Percentiles rank a stretch among this genome's conserved stretches.
phyloP scores from a whole-genome alignment of 805 yeast species.

The Candida peoriensis region DNA sequence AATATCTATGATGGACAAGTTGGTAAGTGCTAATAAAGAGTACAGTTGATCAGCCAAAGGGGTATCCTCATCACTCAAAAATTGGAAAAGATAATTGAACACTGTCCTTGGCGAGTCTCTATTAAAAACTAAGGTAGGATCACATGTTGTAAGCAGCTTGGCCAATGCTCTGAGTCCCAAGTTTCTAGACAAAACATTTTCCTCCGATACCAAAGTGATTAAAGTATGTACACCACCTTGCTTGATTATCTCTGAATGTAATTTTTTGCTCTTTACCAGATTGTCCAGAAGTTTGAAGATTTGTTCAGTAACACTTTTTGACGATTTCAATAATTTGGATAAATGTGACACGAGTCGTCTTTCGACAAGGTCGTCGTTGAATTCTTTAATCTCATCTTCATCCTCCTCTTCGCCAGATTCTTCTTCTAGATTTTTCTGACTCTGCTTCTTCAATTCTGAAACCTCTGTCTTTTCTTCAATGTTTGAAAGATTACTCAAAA shows the following conservation, averaged over 20 bases:
- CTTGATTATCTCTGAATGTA: conserved; percentile 29
- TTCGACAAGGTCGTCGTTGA: conserved; percentile 20
- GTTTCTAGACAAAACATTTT: conserved; percentile 7
- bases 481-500: conserved; percentile 29
- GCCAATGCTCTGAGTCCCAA: conserved; percentile 40
- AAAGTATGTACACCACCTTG: conserved; percentile 44
- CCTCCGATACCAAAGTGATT: conserved; percentile 19
- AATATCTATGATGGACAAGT: conserved; percentile 43
- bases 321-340: conserved; percentile 12
- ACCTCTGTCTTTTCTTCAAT: conserved; percentile 23
- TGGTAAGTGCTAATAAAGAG: conserved; percentile 61
- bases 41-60: conserved; percentile 40
- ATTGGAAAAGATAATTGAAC: conserved; percentile 32
- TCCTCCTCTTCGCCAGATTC: conserved; percentile 10
- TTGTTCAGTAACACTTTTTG: conserved; percentile 22
- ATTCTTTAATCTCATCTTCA: conserved; percentile 12
- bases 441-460: conserved; percentile 26
- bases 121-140: conserved; percentile 40
- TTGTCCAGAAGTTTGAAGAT: conserved; percentile 28
- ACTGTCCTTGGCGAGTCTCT: conserved; percentile 18
- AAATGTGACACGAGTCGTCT: conserved; percentile 14
- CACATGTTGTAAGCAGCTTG: conserved; percentile 36
- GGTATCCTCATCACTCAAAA: conserved; percentile 22
- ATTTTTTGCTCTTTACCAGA: conserved; percentile 19
- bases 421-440: conserved; percentile 24